A percentile compares a stretch with the other conserved stretches of the same genome.
These are phyloP conservation scores for Boeremia lycopersici DNA, from an alignment of 2,329 filamentous ascomycete genomes.

Conservation along the genomic window DNA sequence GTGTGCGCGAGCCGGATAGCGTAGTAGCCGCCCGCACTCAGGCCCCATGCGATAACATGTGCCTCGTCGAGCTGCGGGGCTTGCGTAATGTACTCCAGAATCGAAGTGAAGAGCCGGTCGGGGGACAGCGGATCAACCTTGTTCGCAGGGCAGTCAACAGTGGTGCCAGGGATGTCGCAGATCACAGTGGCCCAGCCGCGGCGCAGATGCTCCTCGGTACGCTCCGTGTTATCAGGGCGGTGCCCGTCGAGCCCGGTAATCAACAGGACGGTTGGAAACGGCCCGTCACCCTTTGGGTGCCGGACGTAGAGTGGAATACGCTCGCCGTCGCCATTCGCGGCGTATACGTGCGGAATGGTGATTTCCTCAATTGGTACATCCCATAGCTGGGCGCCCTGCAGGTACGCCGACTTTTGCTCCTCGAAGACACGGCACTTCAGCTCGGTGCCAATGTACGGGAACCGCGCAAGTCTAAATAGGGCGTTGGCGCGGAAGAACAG, in stretches of 20 bases:
- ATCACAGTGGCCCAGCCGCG: constrained; percentile 58
- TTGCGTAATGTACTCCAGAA: constrained; percentile 58
- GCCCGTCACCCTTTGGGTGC: constrained; percentile 52
- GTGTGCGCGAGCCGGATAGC: constrained; percentile 63
- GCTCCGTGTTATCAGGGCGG: constrained; percentile 55
- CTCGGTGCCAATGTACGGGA: constrained; percentile 61
- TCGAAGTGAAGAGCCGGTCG: constrained; percentile 59
- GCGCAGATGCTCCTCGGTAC: constrained; percentile 53
- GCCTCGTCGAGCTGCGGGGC: constrained; percentile 54
- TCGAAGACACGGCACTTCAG: constrained; percentile 67
- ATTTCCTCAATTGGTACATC: constrained; percentile 65
- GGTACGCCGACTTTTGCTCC: constrained; percentile 67
- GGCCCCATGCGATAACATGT: constrained; percentile 60
- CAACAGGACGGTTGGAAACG: constrained; percentile 59
- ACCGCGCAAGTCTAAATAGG: constrained; percentile 74
- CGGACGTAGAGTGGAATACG: constrained; percentile 69
- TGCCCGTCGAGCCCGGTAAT: constrained; percentile 65
- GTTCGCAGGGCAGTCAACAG: constrained; percentile 58
- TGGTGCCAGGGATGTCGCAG: constrained; percentile 63
- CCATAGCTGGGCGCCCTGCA: constrained; percentile 56
- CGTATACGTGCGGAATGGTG: constrained; percentile 62
- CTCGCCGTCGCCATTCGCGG: constrained; percentile 57
- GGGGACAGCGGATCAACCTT: constrained; percentile 55
- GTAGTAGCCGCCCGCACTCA: constrained; percentile 65
- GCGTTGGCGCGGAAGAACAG: constrained; percentile 73